Conservation (phyloP, 148 eudicot genomes). For the Salicornia ramosissima region DNA sequence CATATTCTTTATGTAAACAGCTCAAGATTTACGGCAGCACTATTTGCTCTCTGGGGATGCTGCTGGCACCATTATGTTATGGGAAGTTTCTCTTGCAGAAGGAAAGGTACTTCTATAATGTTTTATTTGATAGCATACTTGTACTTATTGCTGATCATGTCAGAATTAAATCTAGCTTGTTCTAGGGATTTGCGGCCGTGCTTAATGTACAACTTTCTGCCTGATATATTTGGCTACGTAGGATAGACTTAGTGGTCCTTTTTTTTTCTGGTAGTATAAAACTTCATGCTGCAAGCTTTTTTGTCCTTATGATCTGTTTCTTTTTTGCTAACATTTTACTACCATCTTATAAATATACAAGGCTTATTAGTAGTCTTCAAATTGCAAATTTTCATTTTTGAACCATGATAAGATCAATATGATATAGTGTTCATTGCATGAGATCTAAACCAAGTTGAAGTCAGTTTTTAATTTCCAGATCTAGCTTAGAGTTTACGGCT, state of each 20-base stretch:
- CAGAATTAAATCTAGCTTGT: not conserved
- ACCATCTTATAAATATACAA: not conserved
- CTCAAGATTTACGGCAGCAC: slow-evolving; percentile 49
- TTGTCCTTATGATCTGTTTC: not conserved
- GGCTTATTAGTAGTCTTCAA: not conserved
- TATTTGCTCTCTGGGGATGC: slow-evolving; percentile 82
- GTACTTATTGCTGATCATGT: not conserved
- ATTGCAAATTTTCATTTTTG: not conserved
- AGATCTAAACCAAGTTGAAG: not conserved
- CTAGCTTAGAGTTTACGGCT: not conserved
- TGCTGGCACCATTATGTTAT: slow-evolving; percentile 60
- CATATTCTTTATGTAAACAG: slow-evolving; percentile 25
- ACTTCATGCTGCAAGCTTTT: not conserved
- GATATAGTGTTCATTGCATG: not conserved
- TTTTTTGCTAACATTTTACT: too few species aligned
- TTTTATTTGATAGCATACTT: not conserved
- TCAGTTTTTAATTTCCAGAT: not conserved
- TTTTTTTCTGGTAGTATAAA: not conserved
- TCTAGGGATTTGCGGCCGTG: not conserved
- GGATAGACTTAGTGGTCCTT: too few species aligned
- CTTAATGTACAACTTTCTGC: too few species aligned
- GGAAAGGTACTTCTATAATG: slow-evolving; percentile 40
- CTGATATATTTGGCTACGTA: too few species aligned
- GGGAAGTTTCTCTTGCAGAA: slow-evolving; percentile 59
- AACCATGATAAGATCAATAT: not conserved